Base-by-base conservation (phyloP, 2,329 filamentous ascomycete species). In the Xylaria arbuscula region DNA sequence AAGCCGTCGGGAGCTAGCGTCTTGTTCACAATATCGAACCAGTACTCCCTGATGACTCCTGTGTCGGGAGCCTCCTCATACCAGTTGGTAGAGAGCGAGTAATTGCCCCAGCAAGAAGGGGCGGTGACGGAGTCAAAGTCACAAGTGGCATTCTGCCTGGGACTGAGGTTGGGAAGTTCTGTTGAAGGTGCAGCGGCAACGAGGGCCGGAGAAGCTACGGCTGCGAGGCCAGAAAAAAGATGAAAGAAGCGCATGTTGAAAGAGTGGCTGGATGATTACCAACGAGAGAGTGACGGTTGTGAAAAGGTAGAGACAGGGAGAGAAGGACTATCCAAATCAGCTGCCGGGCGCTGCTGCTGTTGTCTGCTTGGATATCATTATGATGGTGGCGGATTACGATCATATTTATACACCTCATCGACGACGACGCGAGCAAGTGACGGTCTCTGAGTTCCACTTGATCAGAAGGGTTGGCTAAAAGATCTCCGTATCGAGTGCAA, bases 41-140 rank as follows among this genome's bases (percentile, higher is more conserved):
- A 84, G 75, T 84, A 85, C 65, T 88, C 86, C 10, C 82, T 77
- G 13, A 82, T 85, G 0, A 84, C 83, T 1, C 85, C 84, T 1
- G 85, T 87, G 58, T 85, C 77, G 2, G 83, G 81, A 7, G 74
- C 76, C 1, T 77, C 75, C 0, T 76, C 75, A 34, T 77, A 80
- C 72, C 82, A 86, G 73, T 87, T 82, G 2, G 84, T 86, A 48
- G 81, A 77, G 54, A 86, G 80, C 57, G 82, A 82, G 68, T 83
- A 84, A 51, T 85, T 79, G 28, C 85, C 84, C 85, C 85, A 85
- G 63, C 80, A 76, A 15, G 71, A 69, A 13, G 80, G 78, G 42
- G 78, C 76, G 22, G 74, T 76, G 9, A 71, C 70, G 56, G 72
- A 71, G 51, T 76, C 65, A 22, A 76, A 76, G 47, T 77, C 73